Conservation (phyloP, 805 yeast species). For the Hanseniaspora opuntiae region DNA sequence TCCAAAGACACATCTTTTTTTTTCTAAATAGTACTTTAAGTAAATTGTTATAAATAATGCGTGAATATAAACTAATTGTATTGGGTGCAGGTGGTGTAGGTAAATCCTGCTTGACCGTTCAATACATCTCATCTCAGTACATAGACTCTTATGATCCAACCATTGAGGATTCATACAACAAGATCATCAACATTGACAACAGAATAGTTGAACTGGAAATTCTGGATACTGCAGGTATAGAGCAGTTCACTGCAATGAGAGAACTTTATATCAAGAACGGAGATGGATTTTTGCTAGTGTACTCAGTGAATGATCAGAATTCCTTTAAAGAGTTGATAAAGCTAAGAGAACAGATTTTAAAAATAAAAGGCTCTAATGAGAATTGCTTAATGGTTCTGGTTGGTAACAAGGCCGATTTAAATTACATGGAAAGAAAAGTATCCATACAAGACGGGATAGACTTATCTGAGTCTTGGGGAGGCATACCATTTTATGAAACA, state of each 20-base stretch:
- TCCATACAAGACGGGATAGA: constrained; percentile 70
- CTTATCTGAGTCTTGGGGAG: constrained; percentile 75
- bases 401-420: constrained; percentile 82
- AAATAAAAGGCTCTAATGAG: constrained; percentile 61
- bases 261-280: constrained; percentile 80
- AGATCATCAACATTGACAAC: constrained; percentile 77
- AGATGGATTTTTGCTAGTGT: constrained; percentile 77
- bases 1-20: too few species aligned
- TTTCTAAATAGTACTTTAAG: neutral
- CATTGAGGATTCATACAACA: constrained; percentile 87
- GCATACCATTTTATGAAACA: constrained; percentile 82
- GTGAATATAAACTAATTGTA: constrained; percentile 80
- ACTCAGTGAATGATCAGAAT: constrained; percentile 64
- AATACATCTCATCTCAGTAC: constrained; percentile 79
- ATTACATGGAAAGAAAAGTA: constrained; percentile 51
- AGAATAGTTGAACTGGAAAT: constrained; percentile 76
- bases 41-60: constrained; percentile 16
- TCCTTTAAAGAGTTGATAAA: constrained; percentile 68
- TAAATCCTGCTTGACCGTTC: constrained; percentile 83
- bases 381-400: constrained; percentile 76
- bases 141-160: constrained; percentile 92
- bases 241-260: constrained; percentile 92
- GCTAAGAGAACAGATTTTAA: constrained; percentile 67
- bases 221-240: constrained; percentile 86
- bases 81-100: constrained; percentile 98